Evolutionary conservation across 2,329 filamentous ascomycete genomes (phyloP).

Genomic region (Curvularia spicifera): DNA sequence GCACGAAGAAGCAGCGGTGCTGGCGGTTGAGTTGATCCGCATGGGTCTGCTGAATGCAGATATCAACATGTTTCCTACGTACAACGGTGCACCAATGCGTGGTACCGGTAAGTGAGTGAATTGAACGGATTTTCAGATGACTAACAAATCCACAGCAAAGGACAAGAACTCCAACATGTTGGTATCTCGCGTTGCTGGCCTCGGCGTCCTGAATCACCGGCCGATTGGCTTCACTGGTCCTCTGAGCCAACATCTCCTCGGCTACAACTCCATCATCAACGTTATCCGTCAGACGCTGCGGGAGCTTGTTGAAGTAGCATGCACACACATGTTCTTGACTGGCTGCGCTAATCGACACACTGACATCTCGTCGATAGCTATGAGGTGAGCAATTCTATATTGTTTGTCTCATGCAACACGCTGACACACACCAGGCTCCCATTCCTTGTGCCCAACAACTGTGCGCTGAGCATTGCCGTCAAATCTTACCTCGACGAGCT

Average conservation of each 20-base stretch:
- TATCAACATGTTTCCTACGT: conserved; percentile 62
- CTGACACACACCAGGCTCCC: conserved; percentile 57
- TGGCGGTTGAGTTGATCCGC: conserved; percentile 84
- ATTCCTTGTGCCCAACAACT: conserved; percentile 73
- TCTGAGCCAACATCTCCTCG: conserved; percentile 85
- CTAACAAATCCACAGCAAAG: conserved; percentile 59
- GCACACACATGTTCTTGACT: conserved; percentile 79
- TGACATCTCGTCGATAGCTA: conserved; percentile 67
- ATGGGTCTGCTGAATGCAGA: conserved; percentile 78
- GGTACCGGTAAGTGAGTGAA: conserved; percentile 50
- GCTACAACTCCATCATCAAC: conserved; percentile 82
- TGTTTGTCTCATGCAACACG: conserved; percentile 33
- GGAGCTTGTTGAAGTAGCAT: conserved; percentile 82
- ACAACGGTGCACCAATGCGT: conserved; percentile 65
- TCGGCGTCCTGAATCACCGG: conserved; percentile 82
- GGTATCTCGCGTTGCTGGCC: conserved; percentile 82
- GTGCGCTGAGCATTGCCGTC: conserved; percentile 77
- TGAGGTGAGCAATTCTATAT: conserved; percentile 64
- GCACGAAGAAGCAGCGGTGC: conserved; percentile 77
- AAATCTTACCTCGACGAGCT: conserved; percentile 81
- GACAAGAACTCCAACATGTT: conserved; percentile 81
- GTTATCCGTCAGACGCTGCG: conserved; percentile 80
- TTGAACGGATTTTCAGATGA: background rate
- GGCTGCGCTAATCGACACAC: conserved; percentile 75
- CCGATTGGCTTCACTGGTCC: conserved; percentile 92